Evolutionary conservation across 345 rosid genomes (phyloP).

Genomic region (Citrus australasica): DNA sequence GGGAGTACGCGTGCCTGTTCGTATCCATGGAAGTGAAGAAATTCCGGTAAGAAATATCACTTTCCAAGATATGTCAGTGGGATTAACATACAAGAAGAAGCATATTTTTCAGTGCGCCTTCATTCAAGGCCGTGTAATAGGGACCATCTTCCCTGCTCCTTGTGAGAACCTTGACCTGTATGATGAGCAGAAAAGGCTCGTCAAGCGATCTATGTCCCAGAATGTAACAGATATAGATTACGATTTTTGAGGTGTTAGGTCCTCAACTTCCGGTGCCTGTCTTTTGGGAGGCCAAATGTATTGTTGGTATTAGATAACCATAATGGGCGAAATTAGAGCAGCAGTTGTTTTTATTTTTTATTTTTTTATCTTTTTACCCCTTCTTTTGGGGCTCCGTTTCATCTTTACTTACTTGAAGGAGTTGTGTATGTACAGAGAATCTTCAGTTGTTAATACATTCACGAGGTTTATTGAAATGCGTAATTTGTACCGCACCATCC

Average conservation of each 20-base stretch:
- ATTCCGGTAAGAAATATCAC: slow-evolving; percentile 79
- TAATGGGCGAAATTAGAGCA: slow-evolving; percentile 15
- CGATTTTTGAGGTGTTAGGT: slow-evolving; percentile 40
- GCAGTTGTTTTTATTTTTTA: neutral
- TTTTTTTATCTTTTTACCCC: neutral
- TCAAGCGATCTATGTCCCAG: slow-evolving; percentile 60
- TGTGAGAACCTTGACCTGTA: slow-evolving; percentile 90
- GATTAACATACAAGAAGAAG: slow-evolving; percentile 87
- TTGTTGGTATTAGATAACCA: slow-evolving; percentile 5
- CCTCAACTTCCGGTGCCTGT: neutral
- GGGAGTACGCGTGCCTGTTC: slow-evolving; percentile 92
- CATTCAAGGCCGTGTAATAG: slow-evolving; percentile 80
- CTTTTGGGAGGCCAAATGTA: slow-evolving; percentile 7
- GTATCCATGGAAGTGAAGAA: slow-evolving; percentile 87
- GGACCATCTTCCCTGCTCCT: slow-evolving; percentile 82
- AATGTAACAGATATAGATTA: slow-evolving; percentile 86
- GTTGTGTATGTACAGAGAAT: slow-evolving; percentile 33
- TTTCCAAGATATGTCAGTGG: slow-evolving; percentile 84
- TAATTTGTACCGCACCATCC: neutral
- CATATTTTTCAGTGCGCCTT: slow-evolving; percentile 92
- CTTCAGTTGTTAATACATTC: slow-evolving; percentile 4
- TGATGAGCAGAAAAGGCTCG: slow-evolving; percentile 64
- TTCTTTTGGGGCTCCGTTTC: slow-evolving; percentile 3
- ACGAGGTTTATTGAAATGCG: slow-evolving; percentile 3
- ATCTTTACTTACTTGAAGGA: neutral